phyloP scores from a whole-genome alignment of 2,329 filamentous ascomycete genomes.

The Pseudomassariella vexata region DNA sequence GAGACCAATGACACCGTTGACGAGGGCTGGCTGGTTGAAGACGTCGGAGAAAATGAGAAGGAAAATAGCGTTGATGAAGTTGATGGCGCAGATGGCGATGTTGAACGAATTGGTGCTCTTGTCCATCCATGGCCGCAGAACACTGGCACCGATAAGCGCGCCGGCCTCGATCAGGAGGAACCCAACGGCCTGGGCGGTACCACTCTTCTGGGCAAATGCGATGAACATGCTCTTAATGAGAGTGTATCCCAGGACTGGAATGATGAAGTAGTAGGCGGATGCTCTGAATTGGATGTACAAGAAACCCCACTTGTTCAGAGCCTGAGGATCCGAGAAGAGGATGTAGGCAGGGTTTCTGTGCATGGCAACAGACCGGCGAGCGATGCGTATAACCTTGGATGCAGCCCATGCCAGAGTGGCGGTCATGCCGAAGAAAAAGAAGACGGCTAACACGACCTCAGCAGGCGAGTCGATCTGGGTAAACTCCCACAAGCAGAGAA shows the following conservation, averaged over 20 bases:
- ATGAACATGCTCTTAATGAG: constrained; percentile 79
- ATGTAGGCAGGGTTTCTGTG: constrained; percentile 91
- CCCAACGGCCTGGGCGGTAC: constrained; percentile 67
- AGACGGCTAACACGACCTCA: constrained; percentile 71
- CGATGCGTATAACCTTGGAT: constrained; percentile 75
- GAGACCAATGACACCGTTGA: constrained; percentile 77
- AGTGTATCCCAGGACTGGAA: constrained; percentile 66
- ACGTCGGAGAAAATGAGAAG: constrained; percentile 76
- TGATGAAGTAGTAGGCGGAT: constrained; percentile 82
- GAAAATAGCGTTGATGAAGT: constrained; percentile 78
- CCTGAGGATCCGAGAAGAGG: constrained; percentile 78
- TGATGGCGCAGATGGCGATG: constrained; percentile 75
- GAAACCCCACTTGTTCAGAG: constrained; percentile 89
- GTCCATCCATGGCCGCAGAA: constrained; percentile 88
- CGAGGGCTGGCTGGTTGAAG: constrained; percentile 71
- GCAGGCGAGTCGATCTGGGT: constrained; percentile 72
- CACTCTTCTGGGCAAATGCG: constrained; percentile 62
- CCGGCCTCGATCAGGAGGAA: constrained; percentile 70
- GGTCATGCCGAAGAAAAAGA: constrained; percentile 74
- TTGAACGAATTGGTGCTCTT: constrained; percentile 91
- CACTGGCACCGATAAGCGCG: constrained; percentile 65
- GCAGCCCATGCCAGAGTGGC: constrained; percentile 71
- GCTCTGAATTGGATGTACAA: constrained; percentile 86
- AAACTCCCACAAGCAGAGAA: constrained; percentile 81
- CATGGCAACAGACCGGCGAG: constrained; percentile 74